phyloP scores from a whole-genome alignment of 1,284 basidiomycete genomes.

The Boletus sp. region DNA sequence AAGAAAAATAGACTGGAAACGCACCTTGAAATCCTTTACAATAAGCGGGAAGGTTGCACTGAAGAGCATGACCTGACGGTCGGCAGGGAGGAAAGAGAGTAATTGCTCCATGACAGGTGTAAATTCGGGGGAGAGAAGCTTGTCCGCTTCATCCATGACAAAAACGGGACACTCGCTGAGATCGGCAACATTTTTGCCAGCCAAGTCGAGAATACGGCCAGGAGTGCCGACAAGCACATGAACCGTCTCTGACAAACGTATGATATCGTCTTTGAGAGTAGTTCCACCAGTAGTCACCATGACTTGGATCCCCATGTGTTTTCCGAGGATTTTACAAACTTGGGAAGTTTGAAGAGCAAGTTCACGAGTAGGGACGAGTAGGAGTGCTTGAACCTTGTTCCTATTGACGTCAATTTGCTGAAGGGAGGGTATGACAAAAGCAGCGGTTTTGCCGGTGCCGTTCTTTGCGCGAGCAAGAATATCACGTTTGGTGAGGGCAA shows the following conservation, averaged over 20 bases:
- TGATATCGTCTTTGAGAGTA: slow-evolving; percentile 95
- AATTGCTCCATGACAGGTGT: slow-evolving; percentile 98
- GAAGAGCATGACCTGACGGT: slow-evolving; percentile 98
- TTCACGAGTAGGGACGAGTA: slow-evolving; percentile 94
- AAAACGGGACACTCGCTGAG: slow-evolving; percentile 93
- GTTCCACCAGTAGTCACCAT: slow-evolving; percentile 99
- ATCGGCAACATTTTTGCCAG: slow-evolving; percentile 92
- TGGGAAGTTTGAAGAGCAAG: slow-evolving; percentile 95
- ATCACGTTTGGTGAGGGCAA: slow-evolving; percentile 84
- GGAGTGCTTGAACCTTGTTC: slow-evolving; percentile 90
- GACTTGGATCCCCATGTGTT: slow-evolving; percentile 92
- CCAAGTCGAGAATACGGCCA: slow-evolving; percentile 92
- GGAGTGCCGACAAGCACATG: slow-evolving; percentile 98
- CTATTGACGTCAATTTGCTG: slow-evolving; percentile 87
- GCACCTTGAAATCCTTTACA: slow-evolving; percentile 97
- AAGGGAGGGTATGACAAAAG: slow-evolving; percentile 95
- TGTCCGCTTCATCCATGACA: slow-evolving; percentile 99
- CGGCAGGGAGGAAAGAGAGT: slow-evolving; percentile 78
- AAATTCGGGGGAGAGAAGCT: slow-evolving; percentile 95
- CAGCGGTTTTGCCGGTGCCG: slow-evolving; percentile 94
- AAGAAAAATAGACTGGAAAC: slow-evolving; percentile 17
- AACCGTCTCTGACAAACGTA: slow-evolving; percentile 86
- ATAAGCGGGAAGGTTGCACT: slow-evolving; percentile 99
- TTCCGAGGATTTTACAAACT: slow-evolving; percentile 95
- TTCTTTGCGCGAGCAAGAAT: slow-evolving; percentile 90